Base-by-base conservation (phyloP, 1,284 basidiomycete species). In the Schizophyllum commune region DNA sequence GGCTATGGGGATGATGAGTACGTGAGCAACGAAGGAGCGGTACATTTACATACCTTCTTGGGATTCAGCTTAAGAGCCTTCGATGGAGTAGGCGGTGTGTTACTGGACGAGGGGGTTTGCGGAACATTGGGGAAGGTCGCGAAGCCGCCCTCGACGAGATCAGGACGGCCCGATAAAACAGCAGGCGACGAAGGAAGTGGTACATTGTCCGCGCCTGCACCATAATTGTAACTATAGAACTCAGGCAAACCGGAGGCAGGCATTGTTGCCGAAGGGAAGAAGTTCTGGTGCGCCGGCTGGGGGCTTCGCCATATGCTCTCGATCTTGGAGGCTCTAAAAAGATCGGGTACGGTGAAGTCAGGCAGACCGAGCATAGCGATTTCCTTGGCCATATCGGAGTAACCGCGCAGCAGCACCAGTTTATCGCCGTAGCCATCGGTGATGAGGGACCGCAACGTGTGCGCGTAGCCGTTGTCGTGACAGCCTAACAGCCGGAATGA, bases 381-480 rank as follows among this genome's bases (percentile, higher is more conserved):
- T 64, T 83, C 83, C 52, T 76, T 68, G 5, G 86, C 86, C 66
- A 87, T 79, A 21, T 86, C 81, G 32, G 75, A 69, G 71, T 88
- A 87, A 56, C 85, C 81, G 70, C 82, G 83, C 56, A 91, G 76
- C 22, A 91, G 77, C 58, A 87, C 78, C 61, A 91, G 74, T 72
- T 89, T 91, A 57, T 85, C 76, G 60, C 81, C 78, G 63, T 80
- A 81, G 34, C 86, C 85, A 57, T 83, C 81, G 56, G 86, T 88
- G 58, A 86, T 81, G 54, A 86, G 79, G 9, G 85, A 84, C 55
- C 81, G 79, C 56, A 91, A 76, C 56, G 79, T 78, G 33, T 80
- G 79, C 60, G 82, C 78, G 72, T 91, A 91, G 65, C 87, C 86
- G 71, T 85, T 86, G 73, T 91, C 87, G 70, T 90, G 87, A 65